Percentiles rank a stretch among this genome's conserved stretches.
Conservation (phyloP, 2,329 filamentous ascomycete species). For the Paracorniculantispora psalliotae region DNA sequence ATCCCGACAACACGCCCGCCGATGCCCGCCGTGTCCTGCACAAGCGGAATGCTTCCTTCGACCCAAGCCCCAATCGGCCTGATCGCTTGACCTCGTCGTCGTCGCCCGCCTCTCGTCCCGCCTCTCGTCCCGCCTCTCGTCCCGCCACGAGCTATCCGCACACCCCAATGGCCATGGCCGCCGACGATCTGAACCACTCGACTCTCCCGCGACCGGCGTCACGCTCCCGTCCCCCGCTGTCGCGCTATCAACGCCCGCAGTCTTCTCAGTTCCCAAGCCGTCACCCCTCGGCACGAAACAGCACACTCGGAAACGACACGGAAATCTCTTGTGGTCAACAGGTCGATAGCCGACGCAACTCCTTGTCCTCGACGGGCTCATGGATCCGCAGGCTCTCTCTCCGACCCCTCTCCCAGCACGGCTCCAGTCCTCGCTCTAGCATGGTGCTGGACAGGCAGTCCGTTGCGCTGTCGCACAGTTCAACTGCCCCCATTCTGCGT, state of each 20-base stretch:
- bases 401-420: conserved; percentile 59
- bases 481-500: conserved; percentile 58
- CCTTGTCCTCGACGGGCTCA: conserved; percentile 57
- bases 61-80: conserved; percentile 14
- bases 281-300: neutral
- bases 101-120: neutral
- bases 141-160: neutral
- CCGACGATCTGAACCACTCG: conserved; percentile 1
- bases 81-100: conserved; percentile 5
- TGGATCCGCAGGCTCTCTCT: conserved; percentile 70
- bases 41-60: conserved; percentile 13
- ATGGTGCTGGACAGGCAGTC: conserved; percentile 62
- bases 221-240: conserved; percentile 32
- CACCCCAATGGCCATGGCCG: conserved; percentile 1
- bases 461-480: conserved; percentile 60
- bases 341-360: conserved; percentile 48
- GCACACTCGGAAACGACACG: neutral
- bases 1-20: conserved; percentile 28
- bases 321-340: neutral
- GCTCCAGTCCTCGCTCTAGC: conserved; percentile 60
- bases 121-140: neutral
- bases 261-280: conserved; percentile 31
- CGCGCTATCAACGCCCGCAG: conserved; percentile 33
- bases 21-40: conserved; percentile 20
- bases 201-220: conserved; percentile 26